phyloP scores from a whole-genome alignment of 1,139 yeast species.

The Yamadazyma aaseri region DNA sequence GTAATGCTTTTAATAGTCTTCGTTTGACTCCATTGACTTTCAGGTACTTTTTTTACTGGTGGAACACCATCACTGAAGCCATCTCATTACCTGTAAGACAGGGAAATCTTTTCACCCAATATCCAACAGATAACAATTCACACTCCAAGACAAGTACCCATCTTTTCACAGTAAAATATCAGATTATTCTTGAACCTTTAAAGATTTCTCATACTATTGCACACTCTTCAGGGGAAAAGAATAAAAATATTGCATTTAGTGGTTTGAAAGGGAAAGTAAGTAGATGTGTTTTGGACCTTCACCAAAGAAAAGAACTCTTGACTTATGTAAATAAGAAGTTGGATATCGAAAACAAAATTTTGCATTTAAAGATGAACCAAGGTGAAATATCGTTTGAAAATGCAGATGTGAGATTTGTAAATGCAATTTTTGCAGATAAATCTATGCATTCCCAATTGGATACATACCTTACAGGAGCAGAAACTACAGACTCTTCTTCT shows the following conservation, averaged over 20 bases:
- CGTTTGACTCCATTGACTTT: conserved; percentile 74
- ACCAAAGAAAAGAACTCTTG: conserved; percentile 72
- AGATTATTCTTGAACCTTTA: conserved; percentile 69
- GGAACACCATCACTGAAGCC: conserved; percentile 70
- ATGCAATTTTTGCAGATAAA: conserved; percentile 64
- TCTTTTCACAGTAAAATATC: conserved; percentile 77
- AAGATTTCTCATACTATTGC: conserved; percentile 70
- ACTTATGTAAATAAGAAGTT: conserved; percentile 57
- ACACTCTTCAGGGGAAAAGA: conserved; percentile 50
- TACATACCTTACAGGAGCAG: conserved; percentile 32
- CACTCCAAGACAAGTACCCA: conserved; percentile 72
- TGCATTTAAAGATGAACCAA: conserved; percentile 66
- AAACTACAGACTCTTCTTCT: conserved; percentile 14
- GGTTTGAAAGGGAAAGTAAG: conserved; percentile 77
- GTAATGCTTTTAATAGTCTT: conserved; percentile 60
- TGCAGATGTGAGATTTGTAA: conserved; percentile 71
- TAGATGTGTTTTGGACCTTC: conserved; percentile 72
- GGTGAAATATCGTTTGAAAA: conserved; percentile 73
- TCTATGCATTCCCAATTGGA: conserved; percentile 45
- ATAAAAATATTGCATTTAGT: conserved; percentile 56
- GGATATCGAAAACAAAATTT: conserved; percentile 53
- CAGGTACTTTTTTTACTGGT: conserved; percentile 76
- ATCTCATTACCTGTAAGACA: conserved; percentile 73
- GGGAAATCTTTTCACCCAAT: conserved; percentile 58
- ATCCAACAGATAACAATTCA: conserved; percentile 24